phyloP scores from a whole-genome alignment of 495 filamentous ascomycete species.

The Viridothelium virens region DNA sequence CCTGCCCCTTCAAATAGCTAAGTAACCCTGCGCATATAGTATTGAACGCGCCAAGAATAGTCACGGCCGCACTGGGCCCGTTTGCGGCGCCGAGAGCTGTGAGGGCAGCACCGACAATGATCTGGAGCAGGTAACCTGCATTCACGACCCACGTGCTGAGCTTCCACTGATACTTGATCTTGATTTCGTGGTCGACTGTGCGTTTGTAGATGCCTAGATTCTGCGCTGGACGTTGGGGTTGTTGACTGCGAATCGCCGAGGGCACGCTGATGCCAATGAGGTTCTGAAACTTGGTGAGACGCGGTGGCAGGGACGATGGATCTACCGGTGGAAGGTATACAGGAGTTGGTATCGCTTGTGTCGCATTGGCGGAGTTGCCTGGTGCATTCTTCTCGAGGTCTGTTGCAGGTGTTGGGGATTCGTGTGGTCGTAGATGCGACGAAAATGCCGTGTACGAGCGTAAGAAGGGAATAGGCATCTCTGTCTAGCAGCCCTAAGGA shows the following conservation, averaged over 20 bases:
- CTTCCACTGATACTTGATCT: slow-evolving; percentile 5
- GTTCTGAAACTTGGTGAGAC: slow-evolving; percentile 7
- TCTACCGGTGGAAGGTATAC: not conserved
- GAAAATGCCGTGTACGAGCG: slow-evolving; percentile 5
- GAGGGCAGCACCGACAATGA: slow-evolving; percentile 22
- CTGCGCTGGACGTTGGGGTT: slow-evolving; percentile 4
- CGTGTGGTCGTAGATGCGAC: not conserved
- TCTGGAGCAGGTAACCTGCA: slow-evolving; percentile 15
- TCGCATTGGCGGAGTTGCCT: not conserved
- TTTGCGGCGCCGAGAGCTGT: slow-evolving; percentile 19
- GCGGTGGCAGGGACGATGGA: not conserved
- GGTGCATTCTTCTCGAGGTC: slow-evolving; percentile 2
- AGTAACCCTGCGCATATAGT: slow-evolving; percentile 21
- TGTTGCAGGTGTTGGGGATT: not conserved
- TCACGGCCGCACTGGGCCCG: slow-evolving; percentile 18
- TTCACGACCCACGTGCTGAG: not conserved
- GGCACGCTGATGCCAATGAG: slow-evolving; percentile 10
- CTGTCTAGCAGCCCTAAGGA: not conserved
- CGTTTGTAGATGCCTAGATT: slow-evolving; percentile 9
- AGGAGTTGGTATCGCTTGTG: not conserved
- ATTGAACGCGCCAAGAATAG: slow-evolving; percentile 23
- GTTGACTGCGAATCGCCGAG: slow-evolving; percentile 5
- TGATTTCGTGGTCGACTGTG: slow-evolving; percentile 10
- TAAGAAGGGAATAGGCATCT: not conserved
- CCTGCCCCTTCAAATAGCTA: slow-evolving; percentile 19